These are phyloP conservation scores for Elaeis guineensis DNA, from an alignment of 176 grass and related monocot species.

Conservation along the genomic window DNA sequence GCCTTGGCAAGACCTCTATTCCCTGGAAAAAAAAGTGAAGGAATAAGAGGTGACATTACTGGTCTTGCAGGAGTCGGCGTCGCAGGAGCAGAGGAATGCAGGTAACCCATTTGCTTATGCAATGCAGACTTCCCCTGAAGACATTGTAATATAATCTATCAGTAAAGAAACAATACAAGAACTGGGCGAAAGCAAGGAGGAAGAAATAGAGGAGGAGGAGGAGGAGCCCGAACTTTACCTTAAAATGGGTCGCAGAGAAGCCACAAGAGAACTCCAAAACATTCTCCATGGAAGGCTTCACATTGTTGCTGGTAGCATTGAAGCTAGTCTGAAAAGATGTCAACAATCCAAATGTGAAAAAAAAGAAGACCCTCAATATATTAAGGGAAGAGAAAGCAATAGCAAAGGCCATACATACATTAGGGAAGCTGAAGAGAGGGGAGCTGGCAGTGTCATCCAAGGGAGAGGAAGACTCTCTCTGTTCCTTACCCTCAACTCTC, in stretches of 20 bases:
- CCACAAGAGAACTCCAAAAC: slow-evolving; percentile 35
- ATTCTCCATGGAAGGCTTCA: slow-evolving; percentile 16
- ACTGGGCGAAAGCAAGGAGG: background rate
- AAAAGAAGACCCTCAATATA: too few relatives aligned
- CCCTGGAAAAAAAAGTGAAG: background rate
- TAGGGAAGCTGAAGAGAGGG: slow-evolving; percentile 38
- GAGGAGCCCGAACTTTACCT: slow-evolving; percentile 8
- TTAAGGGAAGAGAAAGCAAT: too few relatives aligned
- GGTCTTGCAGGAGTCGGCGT: slow-evolving; percentile 42
- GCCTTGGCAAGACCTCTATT: background rate
- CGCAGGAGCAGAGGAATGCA: slow-evolving; percentile 36
- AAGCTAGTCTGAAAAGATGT: background rate
- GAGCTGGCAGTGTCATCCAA: slow-evolving; percentile 98
- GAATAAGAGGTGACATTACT: slow-evolving; percentile 19
- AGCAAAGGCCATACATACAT: slow-evolving; percentile 7
- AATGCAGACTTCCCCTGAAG: slow-evolving; percentile 23
- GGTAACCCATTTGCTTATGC: slow-evolving; percentile 39
- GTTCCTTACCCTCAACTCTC: slow-evolving; percentile 24
- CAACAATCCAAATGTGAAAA: too few relatives aligned
- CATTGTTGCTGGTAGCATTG: background rate
- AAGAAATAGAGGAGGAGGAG: too few relatives aligned
- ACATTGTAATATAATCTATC: too few relatives aligned
- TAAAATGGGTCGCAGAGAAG: slow-evolving; percentile 36
- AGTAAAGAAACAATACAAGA: too few relatives aligned
- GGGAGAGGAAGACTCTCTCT: slow-evolving; percentile 32